A percentile compares a stretch with the other conserved stretches of the same genome.
These are phyloP conservation scores for Vanrija pseudolonga DNA, from an alignment of 1,284 basidiomycete genomes.

Conservation along the genomic window DNA sequence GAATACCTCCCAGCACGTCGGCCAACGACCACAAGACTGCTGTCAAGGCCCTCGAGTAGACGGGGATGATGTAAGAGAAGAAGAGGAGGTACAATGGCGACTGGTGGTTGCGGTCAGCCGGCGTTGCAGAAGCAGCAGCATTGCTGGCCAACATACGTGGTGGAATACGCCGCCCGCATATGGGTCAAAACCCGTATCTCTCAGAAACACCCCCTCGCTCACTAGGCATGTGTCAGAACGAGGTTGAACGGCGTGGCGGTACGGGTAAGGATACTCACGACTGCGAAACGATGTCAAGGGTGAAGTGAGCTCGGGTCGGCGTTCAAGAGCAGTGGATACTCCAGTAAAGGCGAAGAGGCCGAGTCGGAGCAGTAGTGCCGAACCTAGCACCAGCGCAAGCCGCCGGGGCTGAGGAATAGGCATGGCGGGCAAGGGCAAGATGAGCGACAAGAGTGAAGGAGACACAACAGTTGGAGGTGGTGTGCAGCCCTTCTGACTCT, in stretches of 20 bases:
- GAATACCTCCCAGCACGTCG: slow-evolving; percentile 65
- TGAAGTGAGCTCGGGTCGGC: slow-evolving; percentile 68
- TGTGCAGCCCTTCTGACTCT: too few species aligned
- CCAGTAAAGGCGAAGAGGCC: slow-evolving; percentile 20
- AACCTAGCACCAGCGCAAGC: too few species aligned
- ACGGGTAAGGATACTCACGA: slow-evolving; percentile 23
- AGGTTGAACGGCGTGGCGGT: background rate
- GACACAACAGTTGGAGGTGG: too few species aligned
- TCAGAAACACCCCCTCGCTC: slow-evolving; percentile 78
- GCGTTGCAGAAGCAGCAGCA: too few species aligned
- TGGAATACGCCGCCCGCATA: slow-evolving; percentile 79
- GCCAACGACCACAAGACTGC: slow-evolving; percentile 66
- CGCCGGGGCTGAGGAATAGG: too few species aligned
- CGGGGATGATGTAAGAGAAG: slow-evolving; percentile 64
- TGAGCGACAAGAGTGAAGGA: too few species aligned
- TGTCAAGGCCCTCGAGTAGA: slow-evolving; percentile 51
- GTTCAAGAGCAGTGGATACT: slow-evolving; percentile 39
- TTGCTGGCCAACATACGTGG: slow-evolving; percentile 59
- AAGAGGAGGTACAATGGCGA: slow-evolving; percentile 75
- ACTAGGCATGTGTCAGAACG: slow-evolving; percentile 54
- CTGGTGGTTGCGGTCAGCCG: slow-evolving; percentile 49
- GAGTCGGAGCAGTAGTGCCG: slow-evolving; percentile 23
- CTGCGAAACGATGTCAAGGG: slow-evolving; percentile 68
- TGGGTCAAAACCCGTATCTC: slow-evolving; percentile 67
- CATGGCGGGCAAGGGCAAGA: too few species aligned